These are phyloP conservation scores for Boletellus sp. DNA, from an alignment of 768 basidiomycete species.

Conservation along the genomic window DNA sequence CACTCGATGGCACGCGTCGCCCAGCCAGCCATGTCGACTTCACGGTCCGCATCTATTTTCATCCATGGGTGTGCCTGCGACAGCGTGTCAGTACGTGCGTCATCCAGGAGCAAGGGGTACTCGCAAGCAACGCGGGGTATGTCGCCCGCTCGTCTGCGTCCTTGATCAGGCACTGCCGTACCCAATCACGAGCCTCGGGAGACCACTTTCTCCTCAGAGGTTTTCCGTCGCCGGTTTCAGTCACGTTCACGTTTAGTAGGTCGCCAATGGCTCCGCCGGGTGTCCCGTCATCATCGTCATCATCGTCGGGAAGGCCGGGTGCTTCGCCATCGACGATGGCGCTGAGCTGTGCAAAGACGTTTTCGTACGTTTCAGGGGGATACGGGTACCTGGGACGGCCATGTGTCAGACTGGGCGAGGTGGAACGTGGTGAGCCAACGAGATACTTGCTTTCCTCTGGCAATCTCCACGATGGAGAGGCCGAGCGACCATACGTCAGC, in stretches of 20 bases:
- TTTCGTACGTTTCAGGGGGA: slow-evolving; percentile 94
- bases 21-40: slow-evolving; percentile 87
- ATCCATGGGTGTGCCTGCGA: slow-evolving; percentile 77
- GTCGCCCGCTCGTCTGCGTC: slow-evolving; percentile 74
- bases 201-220: slow-evolving; percentile 25
- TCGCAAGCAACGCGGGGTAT: slow-evolving; percentile 75
- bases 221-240: slow-evolving; percentile 14
- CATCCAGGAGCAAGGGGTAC: slow-evolving; percentile 22
- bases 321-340: slow-evolving; percentile 96
- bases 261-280: slow-evolving; percentile 12
- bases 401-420: not conserved
- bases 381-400: slow-evolving; percentile 71
- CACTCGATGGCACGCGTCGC: slow-evolving; percentile 51
- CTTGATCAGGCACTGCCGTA: slow-evolving; percentile 77
- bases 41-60: slow-evolving; percentile 47
- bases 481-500: slow-evolving; percentile 99
- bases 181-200: slow-evolving; percentile 72
- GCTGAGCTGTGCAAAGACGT: slow-evolving; percentile 95
- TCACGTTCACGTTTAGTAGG: slow-evolving; percentile 2
- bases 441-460: slow-evolving; percentile 52
- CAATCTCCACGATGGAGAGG: slow-evolving; percentile 89
- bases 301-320: slow-evolving; percentile 74
- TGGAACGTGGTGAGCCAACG: not conserved
- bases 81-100: not conserved
- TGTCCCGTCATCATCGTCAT: slow-evolving; percentile 39